Evolutionary conservation across 441 rosid genomes (phyloP).

Genomic region (Populus tomentosa): DNA sequence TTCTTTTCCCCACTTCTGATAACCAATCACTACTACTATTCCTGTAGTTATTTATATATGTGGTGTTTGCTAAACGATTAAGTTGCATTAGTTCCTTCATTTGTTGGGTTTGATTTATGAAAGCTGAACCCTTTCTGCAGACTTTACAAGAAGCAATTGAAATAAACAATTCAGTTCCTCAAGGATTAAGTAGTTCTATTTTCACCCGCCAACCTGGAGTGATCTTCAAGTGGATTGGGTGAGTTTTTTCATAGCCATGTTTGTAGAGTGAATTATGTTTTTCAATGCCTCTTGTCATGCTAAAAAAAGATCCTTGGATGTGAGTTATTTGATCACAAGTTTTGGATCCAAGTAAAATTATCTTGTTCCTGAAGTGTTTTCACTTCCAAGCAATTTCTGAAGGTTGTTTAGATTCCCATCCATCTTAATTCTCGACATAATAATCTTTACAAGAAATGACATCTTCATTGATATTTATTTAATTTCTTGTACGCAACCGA

Average conservation of each 20-base stretch:
- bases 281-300: background rate
- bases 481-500: background rate
- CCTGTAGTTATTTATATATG: background rate
- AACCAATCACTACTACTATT: background rate
- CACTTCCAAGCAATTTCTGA: background rate
- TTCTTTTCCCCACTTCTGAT: background rate
- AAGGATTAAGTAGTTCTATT: conserved; percentile 93
- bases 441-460: background rate
- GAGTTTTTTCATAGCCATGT: conserved; percentile 14
- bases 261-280: background rate
- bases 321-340: background rate
- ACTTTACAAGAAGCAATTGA: conserved; percentile 77
- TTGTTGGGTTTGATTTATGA: background rate
- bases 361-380: background rate
- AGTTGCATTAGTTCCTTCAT: background rate
- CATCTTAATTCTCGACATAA: background rate
- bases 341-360: background rate
- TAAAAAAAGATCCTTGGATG: background rate
- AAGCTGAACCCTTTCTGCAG: conserved; percentile 31
- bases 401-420: background rate
- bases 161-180: conserved; percentile 91
- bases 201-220: conserved; percentile 71
- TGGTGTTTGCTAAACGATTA: background rate
- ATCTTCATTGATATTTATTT: background rate
- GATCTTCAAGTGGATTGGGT: conserved; percentile 94